These are phyloP conservation scores for Chaetomium cochliodes DNA, from an alignment of 495 filamentous ascomycete species.

Conservation along the genomic window DNA sequence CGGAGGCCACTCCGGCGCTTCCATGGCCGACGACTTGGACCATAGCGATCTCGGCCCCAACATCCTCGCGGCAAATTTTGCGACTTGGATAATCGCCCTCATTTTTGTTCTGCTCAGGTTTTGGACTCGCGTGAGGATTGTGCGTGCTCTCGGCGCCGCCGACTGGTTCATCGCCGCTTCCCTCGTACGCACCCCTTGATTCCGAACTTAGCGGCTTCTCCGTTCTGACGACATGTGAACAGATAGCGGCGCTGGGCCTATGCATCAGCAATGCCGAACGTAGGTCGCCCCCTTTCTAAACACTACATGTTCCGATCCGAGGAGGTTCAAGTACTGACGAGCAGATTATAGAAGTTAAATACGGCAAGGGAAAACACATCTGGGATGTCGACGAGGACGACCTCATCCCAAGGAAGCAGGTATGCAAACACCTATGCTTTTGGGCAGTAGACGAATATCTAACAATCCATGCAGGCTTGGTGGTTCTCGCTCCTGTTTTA, in stretches of 20 bases:
- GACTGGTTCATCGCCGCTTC: constrained; percentile 29
- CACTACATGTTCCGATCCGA: neutral
- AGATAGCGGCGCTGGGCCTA: constrained; percentile 22
- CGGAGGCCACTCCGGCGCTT: constrained; percentile 5
- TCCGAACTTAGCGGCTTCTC: neutral
- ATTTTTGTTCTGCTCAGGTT: constrained; percentile 28
- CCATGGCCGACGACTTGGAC: constrained; percentile 8
- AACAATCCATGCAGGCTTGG: constrained; percentile 20
- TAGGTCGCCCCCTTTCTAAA: constrained; percentile 13
- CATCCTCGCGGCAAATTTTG: constrained; percentile 19
- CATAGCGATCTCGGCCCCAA: constrained; percentile 18
- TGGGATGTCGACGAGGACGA: constrained; percentile 23
- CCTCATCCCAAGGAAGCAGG: constrained; percentile 14
- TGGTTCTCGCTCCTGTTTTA: constrained; percentile 31
- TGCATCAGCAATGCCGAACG: constrained; percentile 4
- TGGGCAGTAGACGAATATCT: neutral
- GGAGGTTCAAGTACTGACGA: neutral
- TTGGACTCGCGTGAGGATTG: constrained; percentile 28
- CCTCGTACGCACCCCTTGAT: constrained; percentile 15
- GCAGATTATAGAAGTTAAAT: constrained; percentile 17
- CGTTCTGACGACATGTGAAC: neutral
- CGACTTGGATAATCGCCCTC: constrained; percentile 25
- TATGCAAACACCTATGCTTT: neutral
- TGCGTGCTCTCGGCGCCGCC: constrained; percentile 19
- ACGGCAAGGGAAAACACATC: constrained; percentile 31